Evolutionary conservation across 495 filamentous ascomycete species (phyloP), one percentile per base, ranked within the genome.

Genomic region (Amorphotheca resinae): DNA sequence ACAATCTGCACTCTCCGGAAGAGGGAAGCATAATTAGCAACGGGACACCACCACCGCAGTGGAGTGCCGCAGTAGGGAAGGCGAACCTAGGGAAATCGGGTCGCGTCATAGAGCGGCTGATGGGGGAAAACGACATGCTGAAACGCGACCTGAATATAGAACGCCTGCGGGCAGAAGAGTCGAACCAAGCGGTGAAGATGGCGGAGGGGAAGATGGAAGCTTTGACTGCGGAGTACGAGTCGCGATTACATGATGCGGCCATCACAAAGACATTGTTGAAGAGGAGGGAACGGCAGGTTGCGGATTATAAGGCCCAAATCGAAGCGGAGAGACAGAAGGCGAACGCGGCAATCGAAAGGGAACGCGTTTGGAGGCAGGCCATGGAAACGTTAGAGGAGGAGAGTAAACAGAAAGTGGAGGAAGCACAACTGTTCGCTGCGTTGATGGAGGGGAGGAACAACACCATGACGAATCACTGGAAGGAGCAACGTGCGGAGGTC

Each of bases 21-120:
- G 30, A 39, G 21, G 22, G 7, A 36, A 45, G 18, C 35, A n/a
- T n/a, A n/a, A 34, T 22, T 26, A 33, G 22, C n/a, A 39, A n/a
- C 6, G 23, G 28, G 20, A 37, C 38, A 9, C 14, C 21, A 8
- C 9, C 38, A 3, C 22, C 32, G 33, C 52, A 60, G 57, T 89
- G 83, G 84, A 82, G 81, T 48, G 69, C 76, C 8, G 80, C 82
- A 0, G 74, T 89, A 30, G 85, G 85, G 31, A 77, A 83, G 41
- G 85, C 85, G 22, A 77, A 77, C 8, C 74, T 83, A 0, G 87
- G 87, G 44, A 94, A 94, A 64, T 91, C 83, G 1, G 87, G 87
- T n/a, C 76, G 87, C 11, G 87, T 95, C 11, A 94, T 95, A 53
- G 87, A 94, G 57, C 76, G 77, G 42, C 59, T 95, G 25, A 86